These are phyloP conservation scores for Phytophthora uliginosa DNA, from an alignment of 352 stramenopile genomes.

Conservation along the genomic window DNA sequence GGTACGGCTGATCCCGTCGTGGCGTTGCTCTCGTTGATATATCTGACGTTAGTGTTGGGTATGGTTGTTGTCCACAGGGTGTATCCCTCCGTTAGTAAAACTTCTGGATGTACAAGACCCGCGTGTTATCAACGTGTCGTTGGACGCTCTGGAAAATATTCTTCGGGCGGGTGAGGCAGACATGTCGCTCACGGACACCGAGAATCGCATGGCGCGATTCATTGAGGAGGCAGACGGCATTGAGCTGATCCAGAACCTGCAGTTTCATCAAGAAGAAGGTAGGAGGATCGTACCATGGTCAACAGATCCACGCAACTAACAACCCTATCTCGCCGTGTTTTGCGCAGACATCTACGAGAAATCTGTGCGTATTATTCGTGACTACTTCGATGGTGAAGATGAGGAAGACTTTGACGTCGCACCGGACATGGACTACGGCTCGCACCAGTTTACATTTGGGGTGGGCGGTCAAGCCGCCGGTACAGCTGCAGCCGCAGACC, in stretches of 20 bases:
- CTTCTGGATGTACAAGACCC: slow-evolving; percentile 94
- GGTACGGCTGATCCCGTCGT: slow-evolving; percentile 42
- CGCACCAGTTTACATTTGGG: slow-evolving; percentile 79
- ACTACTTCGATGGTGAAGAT: slow-evolving; percentile 98
- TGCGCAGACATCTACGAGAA: slow-evolving; percentile 93
- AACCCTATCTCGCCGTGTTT: slow-evolving; percentile 5
- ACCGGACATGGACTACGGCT: slow-evolving; percentile 58
- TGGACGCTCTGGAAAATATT: slow-evolving; percentile 98
- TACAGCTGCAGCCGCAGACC: slow-evolving; percentile 16
- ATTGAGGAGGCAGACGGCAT: slow-evolving; percentile 97
- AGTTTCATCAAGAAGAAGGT: slow-evolving; percentile 98
- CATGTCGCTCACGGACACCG: slow-evolving; percentile 72
- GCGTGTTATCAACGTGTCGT: slow-evolving; percentile 97
- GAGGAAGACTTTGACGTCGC: slow-evolving; percentile 93
- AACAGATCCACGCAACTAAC: not conserved
- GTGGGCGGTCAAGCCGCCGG: slow-evolving; percentile 27
- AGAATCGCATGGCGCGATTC: slow-evolving; percentile 97
- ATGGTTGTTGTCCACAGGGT: slow-evolving; percentile 59
- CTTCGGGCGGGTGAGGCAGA: slow-evolving; percentile 90
- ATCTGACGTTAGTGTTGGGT: slow-evolving; percentile 1
- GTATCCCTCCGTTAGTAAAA: slow-evolving; percentile 97
- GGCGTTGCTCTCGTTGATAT: not conserved
- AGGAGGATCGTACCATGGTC: not conserved
- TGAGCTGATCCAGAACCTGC: slow-evolving; percentile 98
- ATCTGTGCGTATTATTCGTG: slow-evolving; percentile 96